Conservation (phyloP, 2,329 filamentous ascomycete genomes). For the Hypoxylon sp. region DNA sequence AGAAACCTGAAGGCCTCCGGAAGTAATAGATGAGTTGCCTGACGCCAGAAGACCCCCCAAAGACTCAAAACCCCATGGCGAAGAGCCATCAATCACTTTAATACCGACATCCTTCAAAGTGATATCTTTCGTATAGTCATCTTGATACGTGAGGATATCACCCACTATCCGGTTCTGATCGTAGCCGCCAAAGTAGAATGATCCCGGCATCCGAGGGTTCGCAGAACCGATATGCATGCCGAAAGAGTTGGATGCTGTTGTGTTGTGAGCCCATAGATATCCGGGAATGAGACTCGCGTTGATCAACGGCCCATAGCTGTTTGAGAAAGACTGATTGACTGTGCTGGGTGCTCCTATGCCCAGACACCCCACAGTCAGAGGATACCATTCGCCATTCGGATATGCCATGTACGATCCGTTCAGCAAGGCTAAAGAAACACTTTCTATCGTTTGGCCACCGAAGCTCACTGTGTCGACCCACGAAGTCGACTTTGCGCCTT, state of each 20-base stretch:
- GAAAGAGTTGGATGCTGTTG: conserved; percentile 59
- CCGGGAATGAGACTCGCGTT: conserved; percentile 54
- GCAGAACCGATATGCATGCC: conserved; percentile 61
- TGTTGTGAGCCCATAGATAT: conserved; percentile 45
- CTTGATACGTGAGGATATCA: conserved; percentile 49
- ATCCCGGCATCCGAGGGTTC: conserved; percentile 53
- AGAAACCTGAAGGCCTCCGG: conserved; percentile 51
- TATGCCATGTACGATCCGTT: conserved; percentile 50
- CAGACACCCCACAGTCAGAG: conserved; percentile 54
- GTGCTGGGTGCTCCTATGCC: conserved; percentile 50
- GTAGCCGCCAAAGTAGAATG: conserved; percentile 59
- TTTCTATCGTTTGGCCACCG: conserved; percentile 44
- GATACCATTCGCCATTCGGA: conserved; percentile 51
- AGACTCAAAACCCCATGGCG: conserved; percentile 56
- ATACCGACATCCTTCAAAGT: conserved; percentile 59
- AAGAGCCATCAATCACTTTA: conserved; percentile 58
- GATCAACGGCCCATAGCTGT: conserved; percentile 36
- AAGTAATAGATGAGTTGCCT: conserved; percentile 49
- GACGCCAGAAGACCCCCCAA: conserved; percentile 51
- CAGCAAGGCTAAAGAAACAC: conserved; percentile 51
- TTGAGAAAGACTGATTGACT: conserved; percentile 51
- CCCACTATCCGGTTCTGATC: conserved; percentile 59
- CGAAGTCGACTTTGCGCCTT: conserved; percentile 43
- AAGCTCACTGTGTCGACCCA: conserved; percentile 52
- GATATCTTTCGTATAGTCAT: conserved; percentile 48